Evolutionary conservation across 495 filamentous ascomycete genomes (phyloP), one percentile per base, ranked within the genome.

Genomic region (Neurospora africana): DNA sequence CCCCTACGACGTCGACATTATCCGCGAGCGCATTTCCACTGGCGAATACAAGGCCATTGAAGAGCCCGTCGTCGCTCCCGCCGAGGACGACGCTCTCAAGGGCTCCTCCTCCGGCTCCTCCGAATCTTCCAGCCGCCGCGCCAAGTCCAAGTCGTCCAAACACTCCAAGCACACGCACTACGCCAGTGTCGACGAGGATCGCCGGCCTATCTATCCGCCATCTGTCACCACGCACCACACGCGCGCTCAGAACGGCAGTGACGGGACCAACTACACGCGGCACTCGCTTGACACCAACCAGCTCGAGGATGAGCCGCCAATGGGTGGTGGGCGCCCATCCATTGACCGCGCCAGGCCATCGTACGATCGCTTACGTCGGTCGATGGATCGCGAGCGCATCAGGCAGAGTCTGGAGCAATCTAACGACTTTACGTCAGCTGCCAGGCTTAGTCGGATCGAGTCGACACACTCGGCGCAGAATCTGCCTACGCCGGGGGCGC

Each of bases 1-100:
- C 79, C 96, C 96, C 7, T 88, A 88, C 68, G 96, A 99, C 76
- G 89, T 98, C 70, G 96, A 99, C 79, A 97, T 99, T 76, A 90
- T 99, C 76, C 92, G 96, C 38, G 96, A 99, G 81, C 92, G 97
- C 82, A 87, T 95, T 70, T 98, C 93, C 80, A 5, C 21, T 30
- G 74, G 67, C 33, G 71, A 58, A 8, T 53, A 71, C 23, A 87
- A 90, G 11, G 74, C 68, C 19, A 69, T 71, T 1, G 74, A 72
- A 0, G 11, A 67, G 0, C 68, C 58, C 1, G 76, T 76, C 3
- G 72, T 35, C 9, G 61, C 73, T 19, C 53, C 53, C 7, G 27
- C 27, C 23, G 53, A 65, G 33, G 74, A 39, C n/a, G 80, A 81
- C 17, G 78, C 78, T 2, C 23, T 74, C 35, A 77, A 77, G 33